These are phyloP conservation scores for Ehretia macrophylla DNA, from an alignment of 257 asterid genomes.

Conservation along the genomic window DNA sequence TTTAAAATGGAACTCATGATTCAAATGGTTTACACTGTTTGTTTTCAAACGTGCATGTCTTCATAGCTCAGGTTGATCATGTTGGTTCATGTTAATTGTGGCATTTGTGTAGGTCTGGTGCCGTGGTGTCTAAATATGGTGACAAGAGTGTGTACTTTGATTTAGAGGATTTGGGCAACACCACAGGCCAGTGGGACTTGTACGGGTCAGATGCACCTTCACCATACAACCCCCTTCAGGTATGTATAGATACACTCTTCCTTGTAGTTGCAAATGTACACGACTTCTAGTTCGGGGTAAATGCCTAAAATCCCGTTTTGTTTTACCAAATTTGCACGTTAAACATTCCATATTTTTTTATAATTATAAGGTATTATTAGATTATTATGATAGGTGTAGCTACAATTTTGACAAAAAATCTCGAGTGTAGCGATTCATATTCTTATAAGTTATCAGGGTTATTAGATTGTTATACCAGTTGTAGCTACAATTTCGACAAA, in stretches of 20 bases:
- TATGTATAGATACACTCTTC: slow-evolving; percentile 9
- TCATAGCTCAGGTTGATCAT: no score
- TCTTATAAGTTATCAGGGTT: no score
- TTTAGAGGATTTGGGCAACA: slow-evolving; percentile 85
- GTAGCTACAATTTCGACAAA: background rate
- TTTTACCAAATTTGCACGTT: no score
- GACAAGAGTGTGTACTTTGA: slow-evolving; percentile 95
- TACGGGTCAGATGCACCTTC: slow-evolving; percentile 97
- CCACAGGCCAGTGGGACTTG: slow-evolving; percentile 97
- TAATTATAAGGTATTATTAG: no score
- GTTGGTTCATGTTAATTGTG: slow-evolving; percentile 1
- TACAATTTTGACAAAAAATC: no score
- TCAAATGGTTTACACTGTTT: background rate
- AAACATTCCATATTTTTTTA: no score
- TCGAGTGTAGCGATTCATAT: no score
- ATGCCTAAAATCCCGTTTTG: no score
- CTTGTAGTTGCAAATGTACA: no score
- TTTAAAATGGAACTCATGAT: no score
- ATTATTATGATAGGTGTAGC: no score
- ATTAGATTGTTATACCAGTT: background rate
- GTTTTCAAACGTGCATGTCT: background rate
- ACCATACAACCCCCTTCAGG: slow-evolving; percentile 92
- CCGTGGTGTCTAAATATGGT: slow-evolving; percentile 90
- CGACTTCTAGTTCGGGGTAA: no score
- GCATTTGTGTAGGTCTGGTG: slow-evolving; percentile 46